Conservation (phyloP, 2,329 filamentous ascomycete species). For the Ophiostoma angusticollis region DNA sequence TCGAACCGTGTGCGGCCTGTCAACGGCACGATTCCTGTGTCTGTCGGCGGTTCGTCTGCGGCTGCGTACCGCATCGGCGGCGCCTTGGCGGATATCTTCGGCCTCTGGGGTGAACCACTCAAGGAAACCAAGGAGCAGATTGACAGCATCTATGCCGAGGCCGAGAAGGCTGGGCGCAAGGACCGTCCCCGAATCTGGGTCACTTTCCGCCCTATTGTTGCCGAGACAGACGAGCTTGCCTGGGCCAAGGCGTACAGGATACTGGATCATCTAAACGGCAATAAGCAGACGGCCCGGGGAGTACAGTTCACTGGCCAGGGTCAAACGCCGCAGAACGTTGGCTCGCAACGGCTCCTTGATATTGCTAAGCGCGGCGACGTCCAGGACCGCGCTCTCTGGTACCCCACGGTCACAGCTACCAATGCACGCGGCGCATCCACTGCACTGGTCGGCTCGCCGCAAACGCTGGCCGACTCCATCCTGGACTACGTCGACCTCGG, state of each 20-base stretch:
- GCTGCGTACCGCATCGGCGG: slow-evolving; percentile 48
- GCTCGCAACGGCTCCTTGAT: slow-evolving; percentile 44
- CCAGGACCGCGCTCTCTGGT: slow-evolving; percentile 50
- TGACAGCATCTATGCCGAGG: slow-evolving; percentile 44
- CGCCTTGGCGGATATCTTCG: slow-evolving; percentile 47
- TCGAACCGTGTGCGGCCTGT: slow-evolving; percentile 39
- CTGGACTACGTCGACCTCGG: slow-evolving; percentile 42
- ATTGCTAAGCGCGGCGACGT: slow-evolving; percentile 43
- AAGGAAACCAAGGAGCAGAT: slow-evolving; percentile 53
- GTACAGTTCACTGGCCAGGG: too few species aligned
- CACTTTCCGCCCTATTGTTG: slow-evolving; percentile 47
- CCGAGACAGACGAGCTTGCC: slow-evolving; percentile 48
- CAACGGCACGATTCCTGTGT: slow-evolving; percentile 42
- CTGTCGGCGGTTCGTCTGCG: slow-evolving; percentile 45
- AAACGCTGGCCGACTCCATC: slow-evolving; percentile 40
- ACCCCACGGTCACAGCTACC: slow-evolving; percentile 48
- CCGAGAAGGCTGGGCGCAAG: slow-evolving; percentile 40
- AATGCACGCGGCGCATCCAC: slow-evolving; percentile 47
- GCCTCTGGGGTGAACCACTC: slow-evolving; percentile 50
- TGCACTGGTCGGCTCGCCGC: slow-evolving; percentile 40
- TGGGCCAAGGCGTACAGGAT: slow-evolving; percentile 48
- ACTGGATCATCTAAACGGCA: slow-evolving; percentile 35
- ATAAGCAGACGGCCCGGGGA: slow-evolving; percentile 19
- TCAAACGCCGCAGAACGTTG: slow-evolving; percentile 50
- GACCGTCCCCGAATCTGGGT: slow-evolving; percentile 50